Evolutionary conservation across 805 yeast species (phyloP), one percentile per base, ranked within the genome.

Genomic region (Naumovozyma dairenensis): DNA sequence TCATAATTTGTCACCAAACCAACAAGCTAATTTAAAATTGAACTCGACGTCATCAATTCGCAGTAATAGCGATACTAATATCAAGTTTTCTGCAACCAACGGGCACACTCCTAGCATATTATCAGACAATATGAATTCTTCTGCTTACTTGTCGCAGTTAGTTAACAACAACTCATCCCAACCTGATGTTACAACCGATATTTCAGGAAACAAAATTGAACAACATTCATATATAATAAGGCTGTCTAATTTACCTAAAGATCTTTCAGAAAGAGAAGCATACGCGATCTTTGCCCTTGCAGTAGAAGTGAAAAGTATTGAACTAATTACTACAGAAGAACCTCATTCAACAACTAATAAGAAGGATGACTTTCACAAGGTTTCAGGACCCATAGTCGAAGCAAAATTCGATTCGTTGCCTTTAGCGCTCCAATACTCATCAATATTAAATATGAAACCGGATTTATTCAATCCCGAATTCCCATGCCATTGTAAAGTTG

Each of bases 251-350:
- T 49, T 78, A 9, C 92, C 93, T 6, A 44, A 57, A 4, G 85
- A 81, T 56, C 61, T 80, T 19, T 55, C 81, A 2, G 43, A 66
- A 22, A 69, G 92, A 53, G 93, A 81, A 53, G 77, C 82, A 2
- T 64, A 70, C 31, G 63, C 78, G 12, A 66, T 81, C 6, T 81
- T 81, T 51, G 70, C 89, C 5, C 59, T 81, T 35, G 81, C 83
- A n/a, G 59, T 65, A 40, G 84, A 78, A 44, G 78, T 77, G 30
- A 42, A 67, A 22, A 65, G 59, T 37, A 59, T 74, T 26, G 80
- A 73, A 35, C 44, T 74, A 25, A 48, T 59, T 17, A 68, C 66
- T 29, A 13, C 31, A 15, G 63, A 55, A 28, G 48, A 57, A 16
- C 52, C 26, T 6, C 26, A 12, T 7, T 24, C n/a, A 12, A 24